Evolutionary conservation across 2,329 filamentous ascomycete species (phyloP), one percentile per base, ranked within the genome.

Genomic region (Stachybotrys elegans): DNA sequence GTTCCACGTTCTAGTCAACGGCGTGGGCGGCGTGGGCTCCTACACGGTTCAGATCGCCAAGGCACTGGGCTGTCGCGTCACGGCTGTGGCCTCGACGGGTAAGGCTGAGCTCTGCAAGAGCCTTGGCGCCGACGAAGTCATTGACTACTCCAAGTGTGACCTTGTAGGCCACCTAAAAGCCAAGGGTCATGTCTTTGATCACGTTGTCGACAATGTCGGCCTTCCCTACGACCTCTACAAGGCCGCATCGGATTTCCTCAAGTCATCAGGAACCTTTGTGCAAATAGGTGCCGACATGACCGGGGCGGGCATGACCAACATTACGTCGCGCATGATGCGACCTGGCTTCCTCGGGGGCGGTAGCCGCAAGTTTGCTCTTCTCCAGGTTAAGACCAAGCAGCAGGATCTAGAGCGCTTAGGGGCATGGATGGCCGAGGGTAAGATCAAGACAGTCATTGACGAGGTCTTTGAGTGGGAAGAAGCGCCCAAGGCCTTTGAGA

Each of bases 1-100:
- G n/a, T n/a, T n/a, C n/a, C n/a, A n/a, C n/a, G n/a, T n/a, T n/a
- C n/a, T n/a, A n/a, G n/a, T n/a, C n/a, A n/a, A 43, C 11, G 64
- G 60, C 22, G 56, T 58, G 8, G 68, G 68, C 8, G 66, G 59
- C 1, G 60, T 63, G 3, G 67, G 68, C 2, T 51, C 57, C 1
- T 69, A 59, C 40, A 51, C 57, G 1, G 58, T 70, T 5, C 67
- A 70, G 47, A 47, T 70, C 8, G 68, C 64, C 19, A 63, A 63
- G 27, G 51, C 53, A 0, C 35, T 58, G 4, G 62, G 62, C 2
- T 57, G 53, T 31, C 53, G 63, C n/a, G 62, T 67, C n/a, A 60
- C 58, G 4, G 55, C 61, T 8, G 56, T 60, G 4, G 63, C 61
- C 37, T 68, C 66, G 12, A 56, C 57, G 12, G 43, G 20, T 4